Base-by-base conservation (phyloP, 495 filamentous ascomycete species). In the Xylaria palmicola region DNA sequence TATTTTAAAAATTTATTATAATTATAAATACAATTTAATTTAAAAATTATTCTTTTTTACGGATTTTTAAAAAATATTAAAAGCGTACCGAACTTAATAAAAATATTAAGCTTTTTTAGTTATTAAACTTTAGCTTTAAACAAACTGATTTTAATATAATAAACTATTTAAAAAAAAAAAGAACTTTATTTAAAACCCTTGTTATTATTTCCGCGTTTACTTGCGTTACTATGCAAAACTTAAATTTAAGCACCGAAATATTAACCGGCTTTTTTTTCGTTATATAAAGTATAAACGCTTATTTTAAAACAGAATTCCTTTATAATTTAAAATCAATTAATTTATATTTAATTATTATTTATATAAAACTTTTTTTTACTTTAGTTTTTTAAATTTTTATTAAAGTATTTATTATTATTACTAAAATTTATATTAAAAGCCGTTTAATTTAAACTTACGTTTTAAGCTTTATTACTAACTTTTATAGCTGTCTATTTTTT, bases 141-240 rank as follows among this genome's bases (percentile, higher is more conserved):
- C 76, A 81, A 83, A 81, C 75, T 79, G 76, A 80, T 81, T 82
- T 77, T 82, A n/a, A n/a, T n/a, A n/a, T n/a, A n/a, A n/a, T n/a
- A n/a, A n/a, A n/a, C n/a, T n/a, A n/a, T n/a, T n/a, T 82, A 85
- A 75, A 83, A 85, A 83, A 87, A 87, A 86, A 87, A 81, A 85
- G 77, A 86, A 86, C 82, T 87, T 80, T 85, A 83, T 82, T 82
- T 77, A 74, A 77, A 78, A 76, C 79, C 78, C 77, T 76, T 76
- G 79, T 81, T 77, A 80, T 80, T 74, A 79, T 84, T 79, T 85
- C 81, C 80, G 76, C 77, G 74, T 85, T 86, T 79, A 81, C 77
- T 86, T 86, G 76, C 81, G 79, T 86, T 86, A 74, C 80, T 17
- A 81, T 76, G 80, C 71, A 84, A 77, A 86, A 83, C 80, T 80